Percentiles rank a stretch among this genome's conserved stretches.
Conservation (phyloP, 2,329 filamentous ascomycete genomes). For the Pseudophaeomoniella oleicola region DNA sequence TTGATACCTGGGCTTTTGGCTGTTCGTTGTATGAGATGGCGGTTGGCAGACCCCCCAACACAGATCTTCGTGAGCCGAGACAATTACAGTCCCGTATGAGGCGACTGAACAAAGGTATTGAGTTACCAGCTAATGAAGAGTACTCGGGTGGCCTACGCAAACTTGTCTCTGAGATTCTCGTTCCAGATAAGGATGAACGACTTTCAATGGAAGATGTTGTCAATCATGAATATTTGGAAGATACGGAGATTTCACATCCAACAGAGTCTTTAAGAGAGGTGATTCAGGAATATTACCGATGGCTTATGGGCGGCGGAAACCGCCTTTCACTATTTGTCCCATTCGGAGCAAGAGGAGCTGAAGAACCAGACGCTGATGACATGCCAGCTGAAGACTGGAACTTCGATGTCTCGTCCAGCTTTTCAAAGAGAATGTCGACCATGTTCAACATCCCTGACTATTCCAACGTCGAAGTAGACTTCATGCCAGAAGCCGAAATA, state of each 20-base stretch:
- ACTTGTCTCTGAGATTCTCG: conserved; percentile 28
- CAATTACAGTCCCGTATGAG: conserved; percentile 23
- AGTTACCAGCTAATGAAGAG: conserved; percentile 24
- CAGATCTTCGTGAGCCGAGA: conserved; percentile 25
- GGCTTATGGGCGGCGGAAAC: conserved; percentile 33
- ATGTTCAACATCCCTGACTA: conserved; percentile 17
- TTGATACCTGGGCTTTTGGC: conserved; percentile 37
- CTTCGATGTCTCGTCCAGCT: conserved; percentile 49
- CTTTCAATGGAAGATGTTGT: conserved; percentile 31
- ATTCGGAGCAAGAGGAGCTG: conserved; percentile 42
- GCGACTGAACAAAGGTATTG: conserved; percentile 25
- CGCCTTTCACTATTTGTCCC: conserved; percentile 44
- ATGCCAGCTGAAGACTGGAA: conserved; percentile 44
- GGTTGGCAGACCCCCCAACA: conserved; percentile 32
- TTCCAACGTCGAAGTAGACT: conserved; percentile 26
- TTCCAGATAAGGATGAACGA: conserved; percentile 27
- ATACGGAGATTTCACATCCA: conserved; percentile 27
- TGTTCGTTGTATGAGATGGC: conserved; percentile 35
- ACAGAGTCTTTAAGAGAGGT: conserved; percentile 28
- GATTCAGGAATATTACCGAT: conserved; percentile 32
- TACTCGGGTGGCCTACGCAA: conserved; percentile 30
- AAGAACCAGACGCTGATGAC: conserved; percentile 30
- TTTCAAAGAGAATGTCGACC: conserved; percentile 37
- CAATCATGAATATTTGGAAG: conserved; percentile 28
- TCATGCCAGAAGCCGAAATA: conserved; percentile 25